Evolutionary conservation across 2,329 filamentous ascomycete species (phyloP), one percentile per base, ranked within the genome.

Genomic region (Tolypocladium ophioglossoides): DNA sequence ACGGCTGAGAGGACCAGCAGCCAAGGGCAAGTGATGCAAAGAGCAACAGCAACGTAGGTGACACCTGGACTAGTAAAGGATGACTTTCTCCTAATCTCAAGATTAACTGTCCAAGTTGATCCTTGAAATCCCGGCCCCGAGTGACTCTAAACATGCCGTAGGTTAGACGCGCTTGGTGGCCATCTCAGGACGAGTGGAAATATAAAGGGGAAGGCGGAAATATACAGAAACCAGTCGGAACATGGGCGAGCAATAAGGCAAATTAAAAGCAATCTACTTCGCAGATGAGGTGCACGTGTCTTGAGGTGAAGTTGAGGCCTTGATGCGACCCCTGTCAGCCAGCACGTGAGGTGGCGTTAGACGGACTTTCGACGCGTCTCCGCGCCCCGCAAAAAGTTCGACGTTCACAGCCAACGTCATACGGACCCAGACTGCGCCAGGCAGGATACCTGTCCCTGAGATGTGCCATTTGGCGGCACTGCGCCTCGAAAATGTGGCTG

Each of bases 401-500:
- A 24, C 39, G 20, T 30, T 32, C 35, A 20, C 27, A 2, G 11
- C 39, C 39, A 46, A 46, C 51, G 51, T 52, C 39, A 52, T 27
- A 46, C 41, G 20, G 14, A 10, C 24, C 16, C 27, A 12, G 27
- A 32, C 27, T n/a, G 27, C 18, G 27, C 9, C 44, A 32, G 44
- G 44, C 44, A n/a, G 44, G 9, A 20, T 32, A 18, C 32, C 18
- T 4, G 44, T 34, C 27, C 44, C 2, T 32, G 48, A 50, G 34
- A 27, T 50, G 48, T 38, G 48, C 20, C 48, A 32, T 22, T 50
- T 37, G 48, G 34, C 14, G 32, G 20, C 32, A 24, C 52, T 44
- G 20, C 40, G 52, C 44, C 48, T 35, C 39, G 53, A 58, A 55
- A 48, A 87, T 87, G 84, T 87, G 84, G 84, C 75, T 85, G 55